Percentiles rank a stretch among this genome's conserved stretches.
Evolutionary conservation across 129 eudicot genomes (phyloP).

Genomic region (Flaveria brownii): DNA sequence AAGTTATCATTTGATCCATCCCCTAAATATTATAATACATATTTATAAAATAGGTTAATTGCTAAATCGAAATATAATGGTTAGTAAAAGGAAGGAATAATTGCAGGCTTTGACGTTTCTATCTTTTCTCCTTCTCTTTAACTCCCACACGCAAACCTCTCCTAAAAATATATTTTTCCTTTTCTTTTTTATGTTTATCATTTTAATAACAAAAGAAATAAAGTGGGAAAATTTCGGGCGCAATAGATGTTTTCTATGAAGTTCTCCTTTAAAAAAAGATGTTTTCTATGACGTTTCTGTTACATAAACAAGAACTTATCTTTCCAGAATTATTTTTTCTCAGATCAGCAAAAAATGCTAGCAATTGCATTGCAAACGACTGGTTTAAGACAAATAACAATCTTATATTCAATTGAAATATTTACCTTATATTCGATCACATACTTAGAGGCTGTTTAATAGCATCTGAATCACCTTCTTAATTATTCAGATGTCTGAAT

Average conservation of each 20-base stretch:
- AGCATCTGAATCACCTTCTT: too few species aligned
- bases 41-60: too few species aligned
- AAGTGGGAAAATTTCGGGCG: slow-evolving; percentile 38
- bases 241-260: slow-evolving; percentile 25
- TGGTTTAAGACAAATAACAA: too few species aligned
- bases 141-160: slow-evolving; percentile 73
- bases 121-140: slow-evolving; percentile 38
- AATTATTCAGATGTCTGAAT: too few species aligned
- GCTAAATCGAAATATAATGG: slow-evolving; percentile 21
- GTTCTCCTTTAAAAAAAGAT: too few species aligned
- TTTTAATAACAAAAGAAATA: not conserved
- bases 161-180: slow-evolving; percentile 30
- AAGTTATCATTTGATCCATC: too few species aligned
- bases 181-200: not conserved
- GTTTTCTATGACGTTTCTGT: not conserved
- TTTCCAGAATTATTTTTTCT: slow-evolving; percentile 5
- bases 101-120: slow-evolving; percentile 63
- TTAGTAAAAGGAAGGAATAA: slow-evolving; percentile 42
- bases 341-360: not conserved
- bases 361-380: too few species aligned
- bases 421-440: too few species aligned
- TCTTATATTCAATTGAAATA: too few species aligned
- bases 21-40: not conserved
- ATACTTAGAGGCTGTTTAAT: too few species aligned
- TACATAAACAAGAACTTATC: slow-evolving; percentile 19